Base-by-base conservation (phyloP, 805 yeast genomes). In the Kuraishia molischiana region DNA sequence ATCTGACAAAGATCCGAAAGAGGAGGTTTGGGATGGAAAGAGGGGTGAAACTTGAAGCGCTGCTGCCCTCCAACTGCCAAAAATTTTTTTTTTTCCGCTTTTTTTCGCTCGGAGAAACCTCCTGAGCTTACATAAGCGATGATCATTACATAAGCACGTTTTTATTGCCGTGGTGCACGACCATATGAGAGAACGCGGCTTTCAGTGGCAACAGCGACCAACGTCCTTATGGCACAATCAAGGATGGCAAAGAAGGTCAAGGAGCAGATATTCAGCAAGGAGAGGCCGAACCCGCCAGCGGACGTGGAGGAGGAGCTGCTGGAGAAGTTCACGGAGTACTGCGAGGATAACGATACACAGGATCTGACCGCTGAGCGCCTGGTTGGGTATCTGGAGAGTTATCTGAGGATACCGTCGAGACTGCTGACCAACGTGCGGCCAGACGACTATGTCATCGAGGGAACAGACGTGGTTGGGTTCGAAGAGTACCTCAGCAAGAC, bases 381-480 rank as follows among this genome's bases (percentile, higher is more conserved):
- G 3, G 38, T 38, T 1, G 18, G 24, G 0, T 66, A 49, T 55
- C 52, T 50, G 41, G 42, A 19, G 55, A 55, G 38, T 24, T 66
- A 43, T 47, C 34, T 55, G 35, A 35, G 39, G 13, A 38, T 54
- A 54, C 42, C 67, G 56, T 20, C 41, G 21, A 30, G 51, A 47
- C n/a, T 59, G 54, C 35, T 51, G 38, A 10, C 42, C 43, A 38
- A 55, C 57, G 31, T 65, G 10, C 44, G 52, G 3, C 35, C 39
- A 1, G 47, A 48, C 0, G 57, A 61, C 9, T 42, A 68, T 19
- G 44, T 55, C 1, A 44, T 69, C 9, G 67, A 60, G 14, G 69
- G 64, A 0, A 64, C 72, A 0, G 47, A 62, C 26, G 50, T 72
- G 3, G 60, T 73, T 10, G 77, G 71, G 46, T 69, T 72, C 42